phyloP scores from a whole-genome alignment of 2,329 filamentous ascomycete species.

The Exophiala spinifera region DNA sequence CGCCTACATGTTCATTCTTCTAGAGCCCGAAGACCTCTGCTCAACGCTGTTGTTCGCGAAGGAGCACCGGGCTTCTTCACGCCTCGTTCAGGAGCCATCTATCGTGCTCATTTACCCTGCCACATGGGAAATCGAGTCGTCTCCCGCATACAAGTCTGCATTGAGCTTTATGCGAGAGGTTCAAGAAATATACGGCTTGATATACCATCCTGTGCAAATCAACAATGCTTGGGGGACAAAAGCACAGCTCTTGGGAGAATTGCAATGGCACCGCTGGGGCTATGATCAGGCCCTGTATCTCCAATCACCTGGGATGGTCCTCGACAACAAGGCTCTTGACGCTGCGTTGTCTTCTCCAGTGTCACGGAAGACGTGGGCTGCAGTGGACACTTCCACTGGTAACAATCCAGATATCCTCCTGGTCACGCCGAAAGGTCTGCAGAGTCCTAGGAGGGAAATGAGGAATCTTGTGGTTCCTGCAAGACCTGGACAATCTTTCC shows the following conservation, averaged over 20 bases:
- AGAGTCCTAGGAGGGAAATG: slow-evolving; percentile 21
- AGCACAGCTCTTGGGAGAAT: slow-evolving; percentile 26
- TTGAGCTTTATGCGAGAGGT: slow-evolving; percentile 39
- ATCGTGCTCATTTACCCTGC: slow-evolving; percentile 47
- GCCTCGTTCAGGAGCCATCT: slow-evolving; percentile 38
- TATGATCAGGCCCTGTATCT: slow-evolving; percentile 46
- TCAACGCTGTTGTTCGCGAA: slow-evolving; percentile 46
- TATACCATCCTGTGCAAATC: slow-evolving; percentile 29
- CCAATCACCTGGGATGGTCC: slow-evolving; percentile 40
- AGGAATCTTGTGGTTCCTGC: slow-evolving; percentile 15
- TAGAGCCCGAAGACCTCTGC: slow-evolving; percentile 44
- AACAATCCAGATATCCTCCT: slow-evolving; percentile 26
- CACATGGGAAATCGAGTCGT: slow-evolving; percentile 39
- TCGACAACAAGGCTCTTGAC: slow-evolving; percentile 40
- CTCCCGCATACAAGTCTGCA: slow-evolving; percentile 28
- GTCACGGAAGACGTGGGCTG: slow-evolving; percentile 20
- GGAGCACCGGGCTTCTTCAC: slow-evolving; percentile 22
- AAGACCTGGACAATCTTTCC: not conserved
- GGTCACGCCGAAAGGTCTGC: slow-evolving; percentile 18
- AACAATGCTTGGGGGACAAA: slow-evolving; percentile 16
- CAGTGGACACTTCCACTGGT: slow-evolving; percentile 18
- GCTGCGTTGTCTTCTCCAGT: slow-evolving; percentile 31
- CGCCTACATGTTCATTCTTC: slow-evolving; percentile 44
- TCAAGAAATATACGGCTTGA: slow-evolving; percentile 40
- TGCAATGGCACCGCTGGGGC: slow-evolving; percentile 24